Conservation (phyloP, 106 monocot species). For the Platanthera guangdongensis region DNA sequence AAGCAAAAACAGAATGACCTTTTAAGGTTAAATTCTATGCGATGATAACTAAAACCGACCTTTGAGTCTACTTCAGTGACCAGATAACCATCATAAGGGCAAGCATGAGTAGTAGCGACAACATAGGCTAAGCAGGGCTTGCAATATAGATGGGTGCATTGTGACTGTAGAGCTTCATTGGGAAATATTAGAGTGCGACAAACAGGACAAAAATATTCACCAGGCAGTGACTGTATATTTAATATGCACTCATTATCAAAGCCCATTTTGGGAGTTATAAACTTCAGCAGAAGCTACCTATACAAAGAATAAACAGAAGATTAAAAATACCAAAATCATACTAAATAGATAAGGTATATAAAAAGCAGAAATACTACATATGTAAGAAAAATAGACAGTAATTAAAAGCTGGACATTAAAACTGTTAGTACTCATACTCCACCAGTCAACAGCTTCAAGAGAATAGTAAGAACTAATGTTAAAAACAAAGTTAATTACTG, state of each 20-base stretch:
- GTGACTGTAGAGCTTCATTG: constrained; percentile 77
- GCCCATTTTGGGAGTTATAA: constrained; percentile 42
- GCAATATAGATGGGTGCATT: constrained; percentile 94
- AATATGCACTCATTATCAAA: constrained; percentile 92
- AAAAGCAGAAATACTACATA: background rate
- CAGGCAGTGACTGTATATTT: constrained; percentile 85
- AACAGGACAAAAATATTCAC: constrained; percentile 99
- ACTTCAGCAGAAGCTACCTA: constrained; percentile 4
- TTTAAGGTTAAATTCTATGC: background rate
- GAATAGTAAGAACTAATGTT: too few relatives aligned
- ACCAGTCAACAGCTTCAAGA: too few relatives aligned
- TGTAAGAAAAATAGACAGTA: background rate
- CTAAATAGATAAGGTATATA: background rate
- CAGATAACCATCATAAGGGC: constrained; percentile 93
- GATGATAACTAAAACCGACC: constrained; percentile 27
- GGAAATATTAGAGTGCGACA: constrained; percentile 86
- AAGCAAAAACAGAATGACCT: background rate
- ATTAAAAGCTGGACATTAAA: too few relatives aligned
- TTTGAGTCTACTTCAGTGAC: constrained; percentile 91
- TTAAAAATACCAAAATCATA: background rate
- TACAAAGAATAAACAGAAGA: background rate
- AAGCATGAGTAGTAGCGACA: constrained; percentile 79
- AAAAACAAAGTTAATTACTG: too few relatives aligned
- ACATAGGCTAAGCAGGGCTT: constrained; percentile 88
- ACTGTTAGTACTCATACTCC: too few relatives aligned